phyloP scores from a whole-genome alignment of 2,329 filamentous ascomycete genomes.

The Venturia asperata region DNA sequence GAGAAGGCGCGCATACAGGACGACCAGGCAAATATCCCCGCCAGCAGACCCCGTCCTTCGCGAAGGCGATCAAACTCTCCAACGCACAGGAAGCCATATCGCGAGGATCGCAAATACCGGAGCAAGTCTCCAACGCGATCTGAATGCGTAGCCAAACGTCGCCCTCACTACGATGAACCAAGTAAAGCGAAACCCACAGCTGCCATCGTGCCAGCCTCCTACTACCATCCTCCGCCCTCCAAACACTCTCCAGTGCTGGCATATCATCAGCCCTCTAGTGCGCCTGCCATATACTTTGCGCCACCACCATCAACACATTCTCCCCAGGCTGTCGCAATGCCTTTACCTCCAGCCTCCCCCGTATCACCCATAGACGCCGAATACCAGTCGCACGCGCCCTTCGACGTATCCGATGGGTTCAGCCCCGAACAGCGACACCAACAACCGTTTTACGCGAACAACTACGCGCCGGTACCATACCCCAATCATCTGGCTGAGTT shows the following conservation, averaged over 20 bases:
- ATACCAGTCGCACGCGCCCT: conserved; percentile 1
- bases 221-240: conserved; percentile 7
- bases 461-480: not conserved
- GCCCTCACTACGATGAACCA: not conserved
- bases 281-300: not conserved
- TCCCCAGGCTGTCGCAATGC: not conserved
- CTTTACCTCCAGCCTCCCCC: not conserved
- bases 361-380: not conserved
- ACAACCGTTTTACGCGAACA: not conserved
- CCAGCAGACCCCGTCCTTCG: not conserved
- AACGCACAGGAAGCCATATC: not conserved
- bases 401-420: conserved; percentile 6
- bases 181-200: not conserved
- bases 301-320: not conserved
- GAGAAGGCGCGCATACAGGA: conserved; percentile 23
- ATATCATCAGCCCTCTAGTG: not conserved
- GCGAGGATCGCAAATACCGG: not conserved
- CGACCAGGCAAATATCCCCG: conserved; percentile 10
- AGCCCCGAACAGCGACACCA: conserved; percentile 1
- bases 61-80: conserved; percentile 7
- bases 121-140: not conserved
- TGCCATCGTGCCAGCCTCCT: not conserved
- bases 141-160: not conserved
- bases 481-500: conserved; percentile 7
- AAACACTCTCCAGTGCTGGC: not conserved